Percentiles rank a stretch among this genome's conserved stretches.
phyloP scores from a whole-genome alignment of 2,329 filamentous ascomycete species.

The Cladosporium halotolerans region DNA sequence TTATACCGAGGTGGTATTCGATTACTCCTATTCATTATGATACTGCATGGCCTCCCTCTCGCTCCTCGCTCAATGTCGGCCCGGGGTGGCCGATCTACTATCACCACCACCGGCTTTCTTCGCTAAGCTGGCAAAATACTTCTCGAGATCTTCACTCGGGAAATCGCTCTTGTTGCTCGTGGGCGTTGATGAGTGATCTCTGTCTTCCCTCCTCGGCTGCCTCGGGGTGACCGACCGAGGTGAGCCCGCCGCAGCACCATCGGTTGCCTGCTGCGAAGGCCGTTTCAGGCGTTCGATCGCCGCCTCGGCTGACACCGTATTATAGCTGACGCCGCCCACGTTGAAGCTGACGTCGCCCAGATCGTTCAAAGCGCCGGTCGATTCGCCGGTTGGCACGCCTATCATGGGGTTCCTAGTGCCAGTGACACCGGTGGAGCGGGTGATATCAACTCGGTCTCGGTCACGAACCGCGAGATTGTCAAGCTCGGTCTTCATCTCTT shows the following conservation, averaged over 20 bases:
- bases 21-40: too few relatives aligned
- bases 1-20: too few relatives aligned
- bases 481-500: constrained; percentile 50
- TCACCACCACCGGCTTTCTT: constrained; percentile 40
- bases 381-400: constrained; percentile 32
- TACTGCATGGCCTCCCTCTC: too few relatives aligned
- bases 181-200: constrained; percentile 39
- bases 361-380: constrained; percentile 27
- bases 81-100: constrained; percentile 7
- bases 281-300: constrained; percentile 30
- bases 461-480: constrained; percentile 67
- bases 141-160: constrained; percentile 49
- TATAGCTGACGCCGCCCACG: constrained; percentile 82
- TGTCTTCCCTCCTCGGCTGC: constrained; percentile 18
- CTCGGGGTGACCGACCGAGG: constrained; percentile 14
- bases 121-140: constrained; percentile 55
- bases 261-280: neutral
- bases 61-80: neutral
- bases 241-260: neutral
- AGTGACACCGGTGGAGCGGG: neutral
- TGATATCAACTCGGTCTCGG: constrained; percentile 39
- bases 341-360: constrained; percentile 58
- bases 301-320: constrained; percentile 26
- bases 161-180: constrained; percentile 48
- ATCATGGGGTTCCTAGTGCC: neutral